Conservation (phyloP, 73 alveolate species). For the Tetrahymena malaccensis region DNA sequence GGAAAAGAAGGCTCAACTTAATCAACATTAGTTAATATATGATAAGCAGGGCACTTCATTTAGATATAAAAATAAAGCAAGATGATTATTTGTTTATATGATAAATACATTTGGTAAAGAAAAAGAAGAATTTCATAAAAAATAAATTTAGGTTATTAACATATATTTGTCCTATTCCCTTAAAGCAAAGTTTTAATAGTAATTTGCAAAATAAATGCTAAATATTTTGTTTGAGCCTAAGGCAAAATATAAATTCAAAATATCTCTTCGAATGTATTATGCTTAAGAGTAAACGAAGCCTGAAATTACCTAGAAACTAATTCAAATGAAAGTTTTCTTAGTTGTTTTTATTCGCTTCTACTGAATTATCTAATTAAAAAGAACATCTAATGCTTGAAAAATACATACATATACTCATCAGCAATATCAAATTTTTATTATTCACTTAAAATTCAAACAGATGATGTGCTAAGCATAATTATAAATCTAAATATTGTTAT, state of each 20-base stretch:
- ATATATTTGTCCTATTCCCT: background rate
- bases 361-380: background rate
- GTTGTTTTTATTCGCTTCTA: background rate
- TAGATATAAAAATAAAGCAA: background rate
- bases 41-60: background rate
- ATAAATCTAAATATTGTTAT: too few relatives aligned
- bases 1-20: background rate
- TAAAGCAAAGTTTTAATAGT: background rate
- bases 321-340: too few relatives aligned
- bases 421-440: background rate
- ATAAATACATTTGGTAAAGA: background rate
- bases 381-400: background rate
- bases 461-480: background rate
- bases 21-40: background rate
- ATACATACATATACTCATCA: background rate
- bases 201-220: background rate
- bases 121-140: background rate
- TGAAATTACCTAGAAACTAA: background rate
- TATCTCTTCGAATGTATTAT: too few relatives aligned
- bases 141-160: background rate
- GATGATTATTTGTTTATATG: background rate
- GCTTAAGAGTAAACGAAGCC: too few relatives aligned
- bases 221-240: background rate
- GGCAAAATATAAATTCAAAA: too few relatives aligned
- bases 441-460: background rate